Percentiles rank a stretch among this genome's conserved stretches.
phyloP scores from a whole-genome alignment of 2,329 filamentous ascomycete genomes.

The Thielaviopsis euricoi region DNA sequence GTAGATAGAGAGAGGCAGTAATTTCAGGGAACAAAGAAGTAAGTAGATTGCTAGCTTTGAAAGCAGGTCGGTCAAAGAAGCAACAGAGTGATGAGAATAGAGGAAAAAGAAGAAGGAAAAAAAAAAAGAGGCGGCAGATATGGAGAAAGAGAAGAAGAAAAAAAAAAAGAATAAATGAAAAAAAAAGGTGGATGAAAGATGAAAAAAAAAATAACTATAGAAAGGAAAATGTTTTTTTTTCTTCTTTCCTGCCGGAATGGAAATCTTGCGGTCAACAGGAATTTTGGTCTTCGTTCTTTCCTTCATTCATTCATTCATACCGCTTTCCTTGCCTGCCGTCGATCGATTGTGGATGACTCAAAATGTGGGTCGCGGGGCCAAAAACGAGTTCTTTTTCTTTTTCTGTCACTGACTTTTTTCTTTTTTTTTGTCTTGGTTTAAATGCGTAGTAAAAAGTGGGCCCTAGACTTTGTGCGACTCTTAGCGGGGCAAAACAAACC shows the following conservation, averaged over 20 bases:
- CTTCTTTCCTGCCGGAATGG: background rate
- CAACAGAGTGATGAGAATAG: background rate
- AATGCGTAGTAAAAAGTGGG: background rate
- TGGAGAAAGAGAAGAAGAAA: background rate
- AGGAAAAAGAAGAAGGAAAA: background rate
- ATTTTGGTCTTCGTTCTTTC: background rate
- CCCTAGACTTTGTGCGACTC: background rate
- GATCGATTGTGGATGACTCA: conserved; percentile 1
- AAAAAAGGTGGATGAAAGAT: too few species aligned
- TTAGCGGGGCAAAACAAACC: too few species aligned
- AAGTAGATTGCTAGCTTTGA: too few species aligned
- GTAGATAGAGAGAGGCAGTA: background rate
- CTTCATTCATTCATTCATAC: background rate
- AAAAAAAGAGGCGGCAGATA: too few species aligned
- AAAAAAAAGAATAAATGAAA: background rate
- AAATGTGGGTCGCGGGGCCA: conserved; percentile 2
- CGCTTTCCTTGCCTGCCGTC: background rate
- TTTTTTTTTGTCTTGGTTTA: background rate
- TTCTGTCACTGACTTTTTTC: background rate
- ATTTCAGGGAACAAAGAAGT: background rate
- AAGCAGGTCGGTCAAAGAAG: too few species aligned
- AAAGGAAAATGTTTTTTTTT: background rate
- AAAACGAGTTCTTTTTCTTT: background rate
- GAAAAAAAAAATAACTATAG: background rate
- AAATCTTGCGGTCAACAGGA: background rate